Percentiles rank a stretch among this genome's conserved stretches.
Evolutionary conservation across 768 basidiomycete genomes (phyloP).

Genomic region (Phanerochaete carnosa): DNA sequence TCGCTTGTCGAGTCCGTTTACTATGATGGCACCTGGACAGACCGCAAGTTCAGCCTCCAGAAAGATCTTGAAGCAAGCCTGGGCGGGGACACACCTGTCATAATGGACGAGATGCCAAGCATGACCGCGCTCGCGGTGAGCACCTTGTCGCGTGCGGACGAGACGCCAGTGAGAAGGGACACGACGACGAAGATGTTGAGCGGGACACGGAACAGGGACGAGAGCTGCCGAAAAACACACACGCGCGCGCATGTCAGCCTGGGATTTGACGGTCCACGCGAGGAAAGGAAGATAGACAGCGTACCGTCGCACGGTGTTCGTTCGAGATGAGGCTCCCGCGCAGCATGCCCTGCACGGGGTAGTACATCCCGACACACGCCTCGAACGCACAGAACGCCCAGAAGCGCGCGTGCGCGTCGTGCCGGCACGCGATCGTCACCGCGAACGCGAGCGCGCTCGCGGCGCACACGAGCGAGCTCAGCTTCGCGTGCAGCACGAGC

Average conservation of each 20-base stretch:
- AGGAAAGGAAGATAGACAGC: constrained; percentile 17
- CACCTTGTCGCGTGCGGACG: constrained; percentile 57
- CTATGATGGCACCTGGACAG: constrained; percentile 9
- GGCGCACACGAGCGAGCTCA: constrained; percentile 62
- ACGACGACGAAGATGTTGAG: constrained; percentile 72
- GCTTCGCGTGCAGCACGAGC: constrained; percentile 60
- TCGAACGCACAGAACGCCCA: constrained; percentile 76
- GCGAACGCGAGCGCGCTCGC: constrained; percentile 55
- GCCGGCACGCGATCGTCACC: constrained; percentile 37
- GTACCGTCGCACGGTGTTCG: constrained; percentile 71
- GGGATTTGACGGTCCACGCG: not conserved
- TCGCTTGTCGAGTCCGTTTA: constrained; percentile 13
- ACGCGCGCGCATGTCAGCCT: not conserved
- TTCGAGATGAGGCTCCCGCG: constrained; percentile 63
- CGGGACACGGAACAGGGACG: constrained; percentile 71
- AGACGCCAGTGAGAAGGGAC: constrained; percentile 66
- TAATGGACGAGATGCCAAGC: constrained; percentile 55
- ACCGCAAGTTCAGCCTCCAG: not conserved
- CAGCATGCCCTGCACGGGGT: constrained; percentile 74
- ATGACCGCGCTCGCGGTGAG: constrained; percentile 59
- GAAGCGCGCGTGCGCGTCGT: constrained; percentile 50
- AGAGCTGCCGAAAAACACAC: constrained; percentile 38
- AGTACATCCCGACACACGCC: constrained; percentile 77
- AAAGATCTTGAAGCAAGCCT: constrained; percentile 5
- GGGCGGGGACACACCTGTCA: constrained; percentile 47